These are phyloP conservation scores for Daldinia caldariorum DNA, from an alignment of 495 filamentous ascomycete species.

Conservation along the genomic window DNA sequence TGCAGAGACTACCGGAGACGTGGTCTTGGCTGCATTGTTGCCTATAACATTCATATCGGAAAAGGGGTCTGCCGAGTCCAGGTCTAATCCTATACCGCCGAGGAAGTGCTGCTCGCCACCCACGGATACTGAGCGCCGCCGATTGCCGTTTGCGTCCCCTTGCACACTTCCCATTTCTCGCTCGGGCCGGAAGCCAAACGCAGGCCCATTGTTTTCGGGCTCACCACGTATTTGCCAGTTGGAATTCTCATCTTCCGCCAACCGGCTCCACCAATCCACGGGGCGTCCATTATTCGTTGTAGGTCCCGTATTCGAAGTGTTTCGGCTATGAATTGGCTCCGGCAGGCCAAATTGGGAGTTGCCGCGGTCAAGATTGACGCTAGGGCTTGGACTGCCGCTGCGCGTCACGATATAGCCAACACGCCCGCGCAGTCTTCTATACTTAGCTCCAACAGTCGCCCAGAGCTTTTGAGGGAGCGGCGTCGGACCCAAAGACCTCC, in stretches of 20 bases:
- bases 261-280: conserved; percentile 54
- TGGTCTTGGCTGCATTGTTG: conserved; percentile 52
- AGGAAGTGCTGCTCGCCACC: conserved; percentile 52
- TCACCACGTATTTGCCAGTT: conserved; percentile 49
- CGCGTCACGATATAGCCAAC: conserved; percentile 51
- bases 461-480: conserved; percentile 51
- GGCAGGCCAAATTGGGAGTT: conserved; percentile 62
- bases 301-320: conserved; percentile 44
- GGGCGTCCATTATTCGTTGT: conserved; percentile 49
- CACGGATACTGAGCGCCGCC: conserved; percentile 40
- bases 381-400: conserved; percentile 51
- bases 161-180: conserved; percentile 49
- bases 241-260: conserved; percentile 51
- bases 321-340: conserved; percentile 51
- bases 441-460: conserved; percentile 51
- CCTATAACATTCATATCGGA: conserved; percentile 55
- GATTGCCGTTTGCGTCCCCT: conserved; percentile 30
- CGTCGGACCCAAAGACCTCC: conserved; percentile 56
- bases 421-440: conserved; percentile 50
- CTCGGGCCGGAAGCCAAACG: conserved; percentile 48
- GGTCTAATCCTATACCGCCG: conserved; percentile 53
- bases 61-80: conserved; percentile 54
- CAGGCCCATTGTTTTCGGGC: conserved; percentile 25
- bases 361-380: conserved; percentile 60
- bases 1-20: conserved; percentile 47